A percentile compares a stretch with the other conserved stretches of the same genome.
Conservation (phyloP, 805 yeast species). For the Kuraishia cidri region DNA sequence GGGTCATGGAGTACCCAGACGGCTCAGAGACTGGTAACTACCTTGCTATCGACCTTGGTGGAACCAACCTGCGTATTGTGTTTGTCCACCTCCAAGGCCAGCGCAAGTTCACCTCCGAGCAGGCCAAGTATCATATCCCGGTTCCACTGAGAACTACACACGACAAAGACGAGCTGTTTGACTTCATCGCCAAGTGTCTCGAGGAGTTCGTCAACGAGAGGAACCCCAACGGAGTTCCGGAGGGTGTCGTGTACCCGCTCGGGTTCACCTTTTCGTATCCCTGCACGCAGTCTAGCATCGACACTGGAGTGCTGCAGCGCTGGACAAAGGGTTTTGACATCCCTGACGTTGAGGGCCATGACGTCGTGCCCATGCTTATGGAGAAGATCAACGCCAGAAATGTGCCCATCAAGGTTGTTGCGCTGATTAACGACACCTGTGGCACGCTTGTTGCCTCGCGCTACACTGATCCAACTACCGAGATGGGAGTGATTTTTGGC, state of each 20-base stretch:
- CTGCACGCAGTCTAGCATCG: slow-evolving; percentile 71
- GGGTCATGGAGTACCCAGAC: slow-evolving; percentile 53
- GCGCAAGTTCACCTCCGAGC: slow-evolving; percentile 79
- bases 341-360: slow-evolving; percentile 89
- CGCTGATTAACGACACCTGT: slow-evolving; percentile 93
- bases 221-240: slow-evolving; percentile 60
- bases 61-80: slow-evolving; percentile 54
- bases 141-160: slow-evolving; percentile 69
- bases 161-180: slow-evolving; percentile 70
- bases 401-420: slow-evolving; percentile 84
- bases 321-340: slow-evolving; percentile 99
- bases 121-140: slow-evolving; percentile 82
- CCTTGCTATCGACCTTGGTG: slow-evolving; percentile 54
- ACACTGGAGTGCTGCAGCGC: slow-evolving; percentile 83
- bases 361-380: slow-evolving; percentile 89
- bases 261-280: slow-evolving; percentile 98
- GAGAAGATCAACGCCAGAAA: slow-evolving; percentile 54
- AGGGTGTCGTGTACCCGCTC: slow-evolving; percentile 53
- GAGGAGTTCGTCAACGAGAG: slow-evolving; percentile 58
- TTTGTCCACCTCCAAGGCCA: slow-evolving; percentile 46
- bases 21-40: slow-evolving; percentile 52
- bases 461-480: slow-evolving; percentile 84
- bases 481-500: slow-evolving; percentile 96
- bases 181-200: slow-evolving; percentile 81
- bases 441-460: slow-evolving; percentile 96